These are phyloP conservation scores for Pulveroboletus ravenelii DNA, from an alignment of 768 basidiomycete species.

Conservation along the genomic window DNA sequence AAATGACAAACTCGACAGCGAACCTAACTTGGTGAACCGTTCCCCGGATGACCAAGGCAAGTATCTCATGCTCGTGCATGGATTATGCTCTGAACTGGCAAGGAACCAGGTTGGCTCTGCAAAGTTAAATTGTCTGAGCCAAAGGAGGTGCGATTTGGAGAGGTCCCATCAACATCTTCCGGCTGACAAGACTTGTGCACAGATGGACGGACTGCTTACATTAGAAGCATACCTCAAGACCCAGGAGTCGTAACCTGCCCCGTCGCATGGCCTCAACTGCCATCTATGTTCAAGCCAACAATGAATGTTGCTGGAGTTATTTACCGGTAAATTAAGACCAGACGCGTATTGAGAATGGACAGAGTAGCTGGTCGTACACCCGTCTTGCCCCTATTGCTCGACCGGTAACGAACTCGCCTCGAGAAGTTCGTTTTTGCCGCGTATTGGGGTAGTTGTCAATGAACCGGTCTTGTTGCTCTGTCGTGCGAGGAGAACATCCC, in stretches of 20 bases:
- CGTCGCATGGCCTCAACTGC: slow-evolving; percentile 23
- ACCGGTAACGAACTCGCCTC: too few species aligned
- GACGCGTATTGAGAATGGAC: slow-evolving; percentile 9
- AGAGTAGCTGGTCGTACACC: not conserved
- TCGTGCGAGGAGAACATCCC: too few species aligned
- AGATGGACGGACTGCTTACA: slow-evolving; percentile 66
- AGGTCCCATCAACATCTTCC: not conserved
- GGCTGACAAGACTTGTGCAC: slow-evolving; percentile 25
- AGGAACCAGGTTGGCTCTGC: slow-evolving; percentile 83
- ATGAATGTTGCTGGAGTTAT: not conserved
- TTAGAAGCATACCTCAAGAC: slow-evolving; percentile 69
- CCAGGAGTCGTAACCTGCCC: slow-evolving; percentile 38
- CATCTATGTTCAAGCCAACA: slow-evolving; percentile 4
- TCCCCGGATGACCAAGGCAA: slow-evolving; percentile 78
- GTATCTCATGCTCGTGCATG: slow-evolving; percentile 8
- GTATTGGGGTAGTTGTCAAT: too few species aligned
- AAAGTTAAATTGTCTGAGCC: slow-evolving; percentile 81
- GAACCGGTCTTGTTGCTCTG: too few species aligned
- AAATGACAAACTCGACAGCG: slow-evolving; percentile 60
- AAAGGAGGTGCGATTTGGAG: slow-evolving; percentile 53
- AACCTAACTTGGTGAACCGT: slow-evolving; percentile 86
- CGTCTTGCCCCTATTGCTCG: too few species aligned
- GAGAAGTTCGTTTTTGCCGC: too few species aligned
- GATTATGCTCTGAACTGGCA: not conserved
- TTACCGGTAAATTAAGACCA: too few species aligned